Evolutionary conservation across 2,329 filamentous ascomycete species (phyloP).

Genomic region (Tolypocladium ovalisporum): DNA sequence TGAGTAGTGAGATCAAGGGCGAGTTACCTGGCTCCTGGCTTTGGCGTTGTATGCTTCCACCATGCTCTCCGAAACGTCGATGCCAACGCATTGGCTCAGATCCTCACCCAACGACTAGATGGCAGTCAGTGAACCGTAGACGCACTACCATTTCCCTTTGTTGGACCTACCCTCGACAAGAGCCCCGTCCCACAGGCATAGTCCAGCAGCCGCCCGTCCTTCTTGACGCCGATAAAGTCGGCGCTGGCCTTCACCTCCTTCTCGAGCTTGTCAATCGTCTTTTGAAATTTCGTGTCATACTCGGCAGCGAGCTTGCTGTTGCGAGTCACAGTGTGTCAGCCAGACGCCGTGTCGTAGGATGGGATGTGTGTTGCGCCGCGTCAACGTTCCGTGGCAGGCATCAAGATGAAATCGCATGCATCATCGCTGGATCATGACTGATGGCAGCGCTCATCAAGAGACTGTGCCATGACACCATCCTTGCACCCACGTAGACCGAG

Average conservation of each 20-base stretch:
- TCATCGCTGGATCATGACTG: not conserved
- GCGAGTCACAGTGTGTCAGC: not conserved
- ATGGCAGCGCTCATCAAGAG: too few species aligned
- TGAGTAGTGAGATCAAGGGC: not conserved
- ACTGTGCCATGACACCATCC: not conserved
- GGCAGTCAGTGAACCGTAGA: not conserved
- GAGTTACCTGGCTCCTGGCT: conserved; percentile 39
- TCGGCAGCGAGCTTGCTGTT: conserved; percentile 17
- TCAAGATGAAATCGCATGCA: not conserved
- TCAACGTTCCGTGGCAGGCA: not conserved
- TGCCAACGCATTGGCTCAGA: conserved; percentile 47
- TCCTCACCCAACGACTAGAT: conserved; percentile 11
- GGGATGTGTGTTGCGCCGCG: not conserved
- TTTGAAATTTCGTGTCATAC: conserved; percentile 41
- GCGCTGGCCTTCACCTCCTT: conserved; percentile 39
- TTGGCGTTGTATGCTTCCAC: conserved; percentile 53
- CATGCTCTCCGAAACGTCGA: conserved; percentile 66
- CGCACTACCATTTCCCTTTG: accelerated
- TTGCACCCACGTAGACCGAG: not conserved
- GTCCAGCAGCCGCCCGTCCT: conserved; percentile 49
- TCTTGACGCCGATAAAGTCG: conserved; percentile 47
- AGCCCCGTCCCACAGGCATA: conserved; percentile 67
- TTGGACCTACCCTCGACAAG: conserved; percentile 45
- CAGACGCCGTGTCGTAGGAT: not conserved
- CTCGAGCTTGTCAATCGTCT: conserved; percentile 41